Conservation (phyloP, 768 basidiomycete species). For the Podaxis rugospora region DNA sequence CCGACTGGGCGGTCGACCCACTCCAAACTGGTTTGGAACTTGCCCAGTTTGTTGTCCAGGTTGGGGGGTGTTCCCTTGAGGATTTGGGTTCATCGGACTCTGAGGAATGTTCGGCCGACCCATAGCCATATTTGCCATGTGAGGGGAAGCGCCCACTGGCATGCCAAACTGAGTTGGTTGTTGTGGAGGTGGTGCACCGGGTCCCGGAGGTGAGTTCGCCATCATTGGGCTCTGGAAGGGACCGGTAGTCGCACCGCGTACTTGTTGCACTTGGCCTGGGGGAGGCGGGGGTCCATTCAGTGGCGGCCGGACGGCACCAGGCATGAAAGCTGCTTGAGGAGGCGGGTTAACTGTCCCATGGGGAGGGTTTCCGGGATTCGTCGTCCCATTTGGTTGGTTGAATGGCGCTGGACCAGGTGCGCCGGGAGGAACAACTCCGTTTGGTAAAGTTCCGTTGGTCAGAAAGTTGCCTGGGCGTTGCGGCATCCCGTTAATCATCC, state of each 20-base stretch:
- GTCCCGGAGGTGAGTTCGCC: conserved; percentile 53
- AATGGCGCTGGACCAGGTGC: conserved; percentile 11
- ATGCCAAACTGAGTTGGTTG: conserved; percentile 42
- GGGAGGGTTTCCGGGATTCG: conserved; percentile 9
- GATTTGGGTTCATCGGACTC: conserved; percentile 23
- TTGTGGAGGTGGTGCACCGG: conserved; percentile 19
- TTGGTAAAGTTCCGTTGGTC: conserved; percentile 6
- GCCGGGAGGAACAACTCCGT: conserved; percentile 12
- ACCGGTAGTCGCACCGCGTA: conserved; percentile 17
- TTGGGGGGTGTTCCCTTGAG: conserved; percentile 28
- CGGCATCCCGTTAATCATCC: conserved; percentile 16
- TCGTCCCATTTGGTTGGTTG: conserved; percentile 7
- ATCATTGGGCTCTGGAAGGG: conserved; percentile 66
- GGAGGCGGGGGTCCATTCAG: conserved; percentile 14
- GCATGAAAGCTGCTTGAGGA: conserved; percentile 20
- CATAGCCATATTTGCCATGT: conserved; percentile 37
- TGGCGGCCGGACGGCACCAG: conserved; percentile 13
- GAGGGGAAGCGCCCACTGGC: conserved; percentile 47
- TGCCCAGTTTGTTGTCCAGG: conserved; percentile 17
- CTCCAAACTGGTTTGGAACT: conserved; percentile 31
- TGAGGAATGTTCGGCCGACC: conserved; percentile 46
- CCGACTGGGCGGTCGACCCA: conserved; percentile 57
- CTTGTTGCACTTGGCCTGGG: conserved; percentile 15
- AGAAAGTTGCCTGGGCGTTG: conserved; percentile 6
- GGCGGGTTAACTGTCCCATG: conserved; percentile 9